Percentiles rank a stretch among this genome's conserved stretches.
phyloP scores from a whole-genome alignment of 2,329 filamentous ascomycete genomes.

The Ophiostoma pallidulum region DNA sequence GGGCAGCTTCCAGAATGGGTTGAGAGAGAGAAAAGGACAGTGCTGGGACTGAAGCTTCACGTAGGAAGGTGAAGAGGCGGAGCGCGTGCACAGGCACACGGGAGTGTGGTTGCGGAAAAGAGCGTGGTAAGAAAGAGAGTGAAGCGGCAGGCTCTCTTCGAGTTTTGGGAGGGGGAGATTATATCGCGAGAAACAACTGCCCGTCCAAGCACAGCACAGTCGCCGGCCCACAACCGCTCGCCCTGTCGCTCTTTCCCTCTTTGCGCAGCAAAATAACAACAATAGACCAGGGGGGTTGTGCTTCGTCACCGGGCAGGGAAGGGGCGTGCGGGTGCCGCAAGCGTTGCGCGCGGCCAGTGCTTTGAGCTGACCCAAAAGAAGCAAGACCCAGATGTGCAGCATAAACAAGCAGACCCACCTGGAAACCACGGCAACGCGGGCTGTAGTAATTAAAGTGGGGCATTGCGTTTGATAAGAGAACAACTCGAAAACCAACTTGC shows the following conservation, averaged over 20 bases:
- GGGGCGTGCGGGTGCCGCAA: conserved; percentile 4
- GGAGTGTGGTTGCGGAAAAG: neutral
- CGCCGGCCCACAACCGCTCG: too few species aligned
- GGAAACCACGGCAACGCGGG: conserved; percentile 12
- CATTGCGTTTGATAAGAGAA: neutral
- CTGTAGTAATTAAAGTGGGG: conserved; percentile 5
- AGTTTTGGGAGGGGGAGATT: neutral
- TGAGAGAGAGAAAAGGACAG: neutral
- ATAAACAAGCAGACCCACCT: conserved; percentile 14
- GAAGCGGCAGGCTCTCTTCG: neutral
- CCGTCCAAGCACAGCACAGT: too few species aligned
- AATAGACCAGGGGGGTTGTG: neutral
- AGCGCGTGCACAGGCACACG: neutral
- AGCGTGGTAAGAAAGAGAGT: conserved; percentile 6
- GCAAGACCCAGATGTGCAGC: conserved; percentile 5
- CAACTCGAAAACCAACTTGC: too few species aligned
- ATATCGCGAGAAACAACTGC: conserved; percentile 9
- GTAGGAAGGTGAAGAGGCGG: too few species aligned
- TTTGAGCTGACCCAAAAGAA: conserved; percentile 15
- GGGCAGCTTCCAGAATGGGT: conserved; percentile 5
- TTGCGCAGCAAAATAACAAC: conserved; percentile 1
- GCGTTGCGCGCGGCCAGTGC: neutral
- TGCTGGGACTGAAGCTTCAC: neutral
- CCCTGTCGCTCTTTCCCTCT: neutral
- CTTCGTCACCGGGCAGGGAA: conserved; percentile 4